Base-by-base conservation (phyloP, 2,329 filamentous ascomycete species). In the Sporothrix protearum region DNA sequence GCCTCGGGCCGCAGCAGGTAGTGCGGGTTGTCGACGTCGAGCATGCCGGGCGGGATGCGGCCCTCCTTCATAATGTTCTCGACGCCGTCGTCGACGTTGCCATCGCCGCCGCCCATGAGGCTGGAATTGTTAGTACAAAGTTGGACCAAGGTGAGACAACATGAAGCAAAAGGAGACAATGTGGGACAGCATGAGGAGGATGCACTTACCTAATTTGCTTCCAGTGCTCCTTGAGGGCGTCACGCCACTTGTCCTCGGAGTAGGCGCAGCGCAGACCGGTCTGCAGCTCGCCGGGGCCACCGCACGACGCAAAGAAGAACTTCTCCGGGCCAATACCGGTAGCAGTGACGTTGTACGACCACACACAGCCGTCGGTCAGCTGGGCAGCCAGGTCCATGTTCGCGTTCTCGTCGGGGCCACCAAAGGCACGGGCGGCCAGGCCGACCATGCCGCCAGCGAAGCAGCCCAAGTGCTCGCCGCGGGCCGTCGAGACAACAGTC, bases 1-100 rank as follows among this genome's bases (percentile, higher is more conserved):
- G 92, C 92, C 80, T 95, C 92, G 25, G 92, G 92, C 71, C 90
- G 86, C 59, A 93, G 83, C 39, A 91, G 87, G 77, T 92, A 92
- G 71, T 85, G 84, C 53, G 82, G 80, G 71, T 90, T 86, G 55
- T 81, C 79, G 63, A 90, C 83, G 22, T 82, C 81, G 2, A 85
- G 81, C 77, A 91, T 87, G 25, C 89, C 89, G 6, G 80, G 81
- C 8, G 85, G 84, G 5, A 91, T 76, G 12, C 81, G 81, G 71
- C 83, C 81, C 63, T 81, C 79, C n/a, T 78, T 76, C 70, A 85
- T 81, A 63, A 78, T 75, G 4, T 76, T 74, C 47, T 80, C 76
- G 64, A 85, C 76, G 47, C 63, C 63, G 1, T 63, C 74, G 73
- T 84, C 72, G 19, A 30, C 70, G 6, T 72, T 67, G 5, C 72